These are phyloP conservation scores for Scutellaria barbata DNA, from an alignment of 257 asterid genomes.

Conservation along the genomic window DNA sequence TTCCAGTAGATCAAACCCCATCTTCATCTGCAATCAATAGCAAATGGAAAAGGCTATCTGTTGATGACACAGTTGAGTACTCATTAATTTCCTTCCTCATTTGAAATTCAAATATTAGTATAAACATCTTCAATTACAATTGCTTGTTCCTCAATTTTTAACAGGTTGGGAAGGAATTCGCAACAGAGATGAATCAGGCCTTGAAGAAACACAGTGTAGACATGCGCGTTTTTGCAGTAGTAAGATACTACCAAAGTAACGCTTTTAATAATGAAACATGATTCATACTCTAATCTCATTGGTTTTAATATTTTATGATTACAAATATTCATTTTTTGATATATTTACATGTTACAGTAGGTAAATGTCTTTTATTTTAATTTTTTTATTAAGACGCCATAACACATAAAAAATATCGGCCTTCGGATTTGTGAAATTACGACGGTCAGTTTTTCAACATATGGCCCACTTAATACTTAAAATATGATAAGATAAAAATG, in stretches of 20 bases:
- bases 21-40: constrained; percentile 45
- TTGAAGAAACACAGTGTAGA: constrained; percentile 60
- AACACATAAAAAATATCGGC: no score
- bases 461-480: no score
- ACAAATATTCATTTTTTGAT: no score
- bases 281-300: no score
- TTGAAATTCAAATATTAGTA: not conserved
- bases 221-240: constrained; percentile 64
- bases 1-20: constrained; percentile 53
- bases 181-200: constrained; percentile 56
- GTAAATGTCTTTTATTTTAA: no score
- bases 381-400: no score
- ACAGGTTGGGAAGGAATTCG: constrained; percentile 60
- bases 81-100: constrained; percentile 10
- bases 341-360: no score
- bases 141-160: not conserved
- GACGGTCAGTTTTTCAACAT: no score
- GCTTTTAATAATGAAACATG: no score
- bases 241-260: constrained; percentile 31
- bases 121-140: not conserved
- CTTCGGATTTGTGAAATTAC: no score
- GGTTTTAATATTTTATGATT: no score
- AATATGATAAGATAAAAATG: no score
- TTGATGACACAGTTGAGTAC: constrained; percentile 59
- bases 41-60: constrained; percentile 50